A percentile compares a stretch with the other conserved stretches of the same genome.
These are phyloP conservation scores for Nitzschia inconspicua DNA, from an alignment of 108 stramenopile genomes.

Conservation along the genomic window DNA sequence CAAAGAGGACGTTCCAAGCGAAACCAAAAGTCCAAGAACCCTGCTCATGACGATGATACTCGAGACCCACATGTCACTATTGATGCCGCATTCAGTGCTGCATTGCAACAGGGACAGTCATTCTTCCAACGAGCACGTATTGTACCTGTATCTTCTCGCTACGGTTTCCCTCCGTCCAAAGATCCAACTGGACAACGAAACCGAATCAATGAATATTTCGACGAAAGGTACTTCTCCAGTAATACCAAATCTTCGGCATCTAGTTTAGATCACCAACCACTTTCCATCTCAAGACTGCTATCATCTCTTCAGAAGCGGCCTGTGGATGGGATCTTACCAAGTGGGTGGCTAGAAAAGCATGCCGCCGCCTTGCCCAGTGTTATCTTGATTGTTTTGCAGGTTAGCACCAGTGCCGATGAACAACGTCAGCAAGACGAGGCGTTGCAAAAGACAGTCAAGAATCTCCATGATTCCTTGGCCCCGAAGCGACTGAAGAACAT, in stretches of 20 bases:
- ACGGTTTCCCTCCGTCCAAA: slow-evolving; percentile 80
- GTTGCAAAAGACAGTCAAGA: slow-evolving; percentile 46
- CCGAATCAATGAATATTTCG: slow-evolving; percentile 28
- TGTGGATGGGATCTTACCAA: slow-evolving; percentile 64
- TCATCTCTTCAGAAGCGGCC: slow-evolving; percentile 28
- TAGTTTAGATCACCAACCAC: slow-evolving; percentile 6
- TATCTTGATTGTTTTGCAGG: slow-evolving; percentile 62
- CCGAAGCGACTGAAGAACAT: slow-evolving; percentile 60
- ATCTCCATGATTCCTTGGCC: slow-evolving; percentile 48
- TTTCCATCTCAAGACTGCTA: neutral
- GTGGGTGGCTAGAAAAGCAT: slow-evolving; percentile 81
- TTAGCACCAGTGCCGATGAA: slow-evolving; percentile 9
- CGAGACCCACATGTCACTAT: neutral
- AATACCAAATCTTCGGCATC: too few species aligned
- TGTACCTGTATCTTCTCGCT: slow-evolving; percentile 43
- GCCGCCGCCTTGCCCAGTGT: slow-evolving; percentile 62
- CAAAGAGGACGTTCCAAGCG: neutral
- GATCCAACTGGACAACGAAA: slow-evolving; percentile 56
- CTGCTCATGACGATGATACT: neutral
- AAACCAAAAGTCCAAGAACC: neutral
- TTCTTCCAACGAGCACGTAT: slow-evolving; percentile 66
- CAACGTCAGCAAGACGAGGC: slow-evolving; percentile 37
- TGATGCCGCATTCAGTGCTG: slow-evolving; percentile 26
- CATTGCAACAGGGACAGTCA: slow-evolving; percentile 40
- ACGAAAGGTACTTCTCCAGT: too few species aligned